phyloP scores from a whole-genome alignment of 2,329 filamentous ascomycete species.

The Alternaria atra region DNA sequence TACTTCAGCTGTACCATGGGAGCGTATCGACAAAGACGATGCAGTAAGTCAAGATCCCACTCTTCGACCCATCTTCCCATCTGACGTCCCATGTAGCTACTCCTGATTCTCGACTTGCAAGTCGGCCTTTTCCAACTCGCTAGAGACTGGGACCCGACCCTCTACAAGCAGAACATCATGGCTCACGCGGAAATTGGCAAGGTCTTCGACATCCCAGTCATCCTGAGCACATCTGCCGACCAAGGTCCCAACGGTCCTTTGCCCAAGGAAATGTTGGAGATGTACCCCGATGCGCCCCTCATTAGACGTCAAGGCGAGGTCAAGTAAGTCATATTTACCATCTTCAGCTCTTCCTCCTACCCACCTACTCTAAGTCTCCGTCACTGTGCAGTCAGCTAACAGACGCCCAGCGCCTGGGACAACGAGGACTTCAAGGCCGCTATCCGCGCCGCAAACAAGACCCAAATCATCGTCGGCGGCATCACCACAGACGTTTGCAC shows the following conservation, averaged over 20 bases:
- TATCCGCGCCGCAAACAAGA: slow-evolving; percentile 70
- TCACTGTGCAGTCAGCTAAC: slow-evolving; percentile 5
- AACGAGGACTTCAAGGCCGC: slow-evolving; percentile 73
- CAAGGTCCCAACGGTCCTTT: slow-evolving; percentile 75
- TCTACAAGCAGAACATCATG: slow-evolving; percentile 73
- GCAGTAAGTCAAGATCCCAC: slow-evolving; percentile 33
- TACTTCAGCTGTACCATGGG: slow-evolving; percentile 48
- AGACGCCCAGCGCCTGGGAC: slow-evolving; percentile 69
- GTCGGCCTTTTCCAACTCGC: slow-evolving; percentile 67
- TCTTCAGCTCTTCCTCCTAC: neutral
- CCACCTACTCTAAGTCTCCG: neutral
- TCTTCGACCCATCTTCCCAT: neutral
- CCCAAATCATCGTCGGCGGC: slow-evolving; percentile 75
- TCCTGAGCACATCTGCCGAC: slow-evolving; percentile 76
- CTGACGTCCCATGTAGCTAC: slow-evolving; percentile 50
- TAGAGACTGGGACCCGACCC: slow-evolving; percentile 71
- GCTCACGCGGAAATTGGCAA: slow-evolving; percentile 73
- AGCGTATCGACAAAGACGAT: slow-evolving; percentile 55
- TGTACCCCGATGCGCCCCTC: slow-evolving; percentile 73
- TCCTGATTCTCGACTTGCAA: slow-evolving; percentile 69
- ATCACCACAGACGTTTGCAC: slow-evolving; percentile 81
- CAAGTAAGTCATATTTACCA: slow-evolving; percentile 53
- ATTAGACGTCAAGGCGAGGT: slow-evolving; percentile 76
- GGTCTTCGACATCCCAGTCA: slow-evolving; percentile 72
- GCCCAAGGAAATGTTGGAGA: slow-evolving; percentile 72